A percentile compares a stretch with the other conserved stretches of the same genome.
Evolutionary conservation across 495 filamentous ascomycete species (phyloP).

Genomic region (Annulohypoxylon moriforme): DNA sequence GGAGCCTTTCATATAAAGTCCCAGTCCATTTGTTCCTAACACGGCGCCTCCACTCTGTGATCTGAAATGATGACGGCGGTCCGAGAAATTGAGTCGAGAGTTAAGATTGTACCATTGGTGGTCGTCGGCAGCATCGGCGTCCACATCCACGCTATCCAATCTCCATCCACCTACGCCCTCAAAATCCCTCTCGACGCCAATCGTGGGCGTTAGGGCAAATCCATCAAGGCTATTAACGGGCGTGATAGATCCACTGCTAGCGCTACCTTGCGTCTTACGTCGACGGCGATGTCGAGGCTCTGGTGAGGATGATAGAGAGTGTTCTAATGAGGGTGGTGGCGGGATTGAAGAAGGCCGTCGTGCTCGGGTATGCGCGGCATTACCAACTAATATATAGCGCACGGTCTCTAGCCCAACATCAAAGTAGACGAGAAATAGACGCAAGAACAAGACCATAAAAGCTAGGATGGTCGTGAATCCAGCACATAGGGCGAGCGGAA

Average conservation of each 20-base stretch:
- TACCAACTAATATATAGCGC: slow-evolving; percentile 44
- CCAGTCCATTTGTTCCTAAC: slow-evolving; percentile 37
- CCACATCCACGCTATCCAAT: slow-evolving; percentile 53
- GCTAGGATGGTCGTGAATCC: slow-evolving; percentile 75
- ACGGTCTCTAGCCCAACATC: slow-evolving; percentile 68
- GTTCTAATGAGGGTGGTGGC: slow-evolving; percentile 9
- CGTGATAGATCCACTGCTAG: slow-evolving; percentile 52
- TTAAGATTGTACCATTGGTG: slow-evolving; percentile 79
- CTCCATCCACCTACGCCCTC: slow-evolving; percentile 90
- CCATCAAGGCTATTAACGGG: slow-evolving; percentile 48
- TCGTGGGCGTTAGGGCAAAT: slow-evolving; percentile 52
- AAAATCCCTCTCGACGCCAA: slow-evolving; percentile 73
- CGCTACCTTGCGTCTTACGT: slow-evolving; percentile 47
- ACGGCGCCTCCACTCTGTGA: slow-evolving; percentile 51
- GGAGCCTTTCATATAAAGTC: slow-evolving; percentile 44
- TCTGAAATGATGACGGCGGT: slow-evolving; percentile 50
- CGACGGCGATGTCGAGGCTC: slow-evolving; percentile 50
- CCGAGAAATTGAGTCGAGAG: slow-evolving; percentile 74
- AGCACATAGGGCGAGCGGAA: slow-evolving; percentile 77
- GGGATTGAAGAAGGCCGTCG: slow-evolving; percentile 21
- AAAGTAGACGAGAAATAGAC: slow-evolving; percentile 74
- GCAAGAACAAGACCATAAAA: slow-evolving; percentile 70
- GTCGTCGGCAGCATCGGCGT: slow-evolving; percentile 68
- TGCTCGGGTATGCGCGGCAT: slow-evolving; percentile 36
- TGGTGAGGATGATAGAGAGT: slow-evolving; percentile 31